Evolutionary conservation across 176 grass and related monocot genomes (phyloP).

Genomic region (Areca catechu): DNA sequence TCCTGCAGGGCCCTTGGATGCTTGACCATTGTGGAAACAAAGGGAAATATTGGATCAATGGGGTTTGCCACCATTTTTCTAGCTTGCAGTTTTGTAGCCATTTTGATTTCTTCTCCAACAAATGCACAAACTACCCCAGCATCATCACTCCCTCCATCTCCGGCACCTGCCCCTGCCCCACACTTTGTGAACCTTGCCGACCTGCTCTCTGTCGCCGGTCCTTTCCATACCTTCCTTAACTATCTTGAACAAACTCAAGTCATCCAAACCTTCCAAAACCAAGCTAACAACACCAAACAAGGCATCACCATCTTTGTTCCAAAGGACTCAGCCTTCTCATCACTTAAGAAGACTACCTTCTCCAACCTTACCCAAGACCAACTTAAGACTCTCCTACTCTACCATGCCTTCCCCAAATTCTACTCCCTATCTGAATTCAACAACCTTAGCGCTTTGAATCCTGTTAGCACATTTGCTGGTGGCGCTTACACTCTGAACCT

Average conservation of each 20-base stretch:
- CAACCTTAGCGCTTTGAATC: slow-evolving; percentile 58
- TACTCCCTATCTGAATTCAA: slow-evolving; percentile 85
- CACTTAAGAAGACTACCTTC: slow-evolving; percentile 49
- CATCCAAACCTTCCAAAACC: slow-evolving; percentile 71
- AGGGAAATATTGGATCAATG: slow-evolving; percentile 27
- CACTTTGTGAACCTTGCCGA: slow-evolving; percentile 71
- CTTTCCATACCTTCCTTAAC: slow-evolving; percentile 69
- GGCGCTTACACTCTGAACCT: slow-evolving; percentile 62
- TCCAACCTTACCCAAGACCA: slow-evolving; percentile 73
- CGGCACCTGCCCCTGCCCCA: slow-evolving; percentile 50
- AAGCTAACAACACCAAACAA: slow-evolving; percentile 64
- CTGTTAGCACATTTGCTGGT: slow-evolving; percentile 68
- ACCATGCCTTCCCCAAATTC: slow-evolving; percentile 71
- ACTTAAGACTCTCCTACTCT: slow-evolving; percentile 62
- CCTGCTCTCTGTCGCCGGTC: slow-evolving; percentile 75
- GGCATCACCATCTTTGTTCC: slow-evolving; percentile 93
- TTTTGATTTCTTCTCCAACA: slow-evolving; percentile 36
- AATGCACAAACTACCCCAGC: slow-evolving; percentile 41
- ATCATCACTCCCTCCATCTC: slow-evolving; percentile 31
- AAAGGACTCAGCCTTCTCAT: slow-evolving; percentile 55
- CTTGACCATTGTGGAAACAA: slow-evolving; percentile 10
- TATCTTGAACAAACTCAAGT: slow-evolving; percentile 65
- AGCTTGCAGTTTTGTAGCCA: slow-evolving; percentile 24
- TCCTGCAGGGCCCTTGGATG: slow-evolving; percentile 30
- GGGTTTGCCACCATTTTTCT: slow-evolving; percentile 26